Percentiles rank a stretch among this genome's conserved stretches.
Conservation (phyloP, 148 eudicot species). For the Chenopodium quinoa region DNA sequence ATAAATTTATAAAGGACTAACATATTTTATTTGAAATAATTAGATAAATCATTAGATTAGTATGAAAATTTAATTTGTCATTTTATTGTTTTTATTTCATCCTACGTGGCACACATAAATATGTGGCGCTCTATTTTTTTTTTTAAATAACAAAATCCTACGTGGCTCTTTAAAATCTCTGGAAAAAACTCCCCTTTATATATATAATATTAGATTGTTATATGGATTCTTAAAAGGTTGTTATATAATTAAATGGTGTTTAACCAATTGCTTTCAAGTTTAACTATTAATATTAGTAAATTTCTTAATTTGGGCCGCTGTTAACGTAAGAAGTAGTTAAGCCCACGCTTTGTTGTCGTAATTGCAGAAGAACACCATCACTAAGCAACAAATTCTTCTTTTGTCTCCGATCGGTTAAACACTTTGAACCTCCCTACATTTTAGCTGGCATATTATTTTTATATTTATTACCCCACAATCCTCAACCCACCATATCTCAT, state of each 20-base stretch:
- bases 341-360: slow-evolving; percentile 15
- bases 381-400: slow-evolving; percentile 6
- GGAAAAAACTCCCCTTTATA: too few relatives aligned
- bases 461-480: background rate
- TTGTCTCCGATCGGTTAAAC: background rate
- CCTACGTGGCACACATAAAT: too few relatives aligned
- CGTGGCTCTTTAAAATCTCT: too few relatives aligned
- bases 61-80: too few relatives aligned
- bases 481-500: background rate
- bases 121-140: too few relatives aligned
- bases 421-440: background rate
- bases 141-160: too few relatives aligned
- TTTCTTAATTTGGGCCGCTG: background rate
- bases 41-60: too few relatives aligned
- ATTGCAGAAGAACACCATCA: background rate
- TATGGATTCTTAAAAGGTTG: background rate
- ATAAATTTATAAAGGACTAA: too few relatives aligned
- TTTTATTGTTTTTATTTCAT: too few relatives aligned
- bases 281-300: background rate
- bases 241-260: too few relatives aligned
- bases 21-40: too few relatives aligned
- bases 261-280: background rate
- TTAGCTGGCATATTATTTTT: background rate
- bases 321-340: background rate
- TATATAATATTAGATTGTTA: too few relatives aligned